A percentile compares a stretch with the other conserved stretches of the same genome.
phyloP scores from a whole-genome alignment of 108 stramenopile genomes.

The Skeletonema tropicum region DNA sequence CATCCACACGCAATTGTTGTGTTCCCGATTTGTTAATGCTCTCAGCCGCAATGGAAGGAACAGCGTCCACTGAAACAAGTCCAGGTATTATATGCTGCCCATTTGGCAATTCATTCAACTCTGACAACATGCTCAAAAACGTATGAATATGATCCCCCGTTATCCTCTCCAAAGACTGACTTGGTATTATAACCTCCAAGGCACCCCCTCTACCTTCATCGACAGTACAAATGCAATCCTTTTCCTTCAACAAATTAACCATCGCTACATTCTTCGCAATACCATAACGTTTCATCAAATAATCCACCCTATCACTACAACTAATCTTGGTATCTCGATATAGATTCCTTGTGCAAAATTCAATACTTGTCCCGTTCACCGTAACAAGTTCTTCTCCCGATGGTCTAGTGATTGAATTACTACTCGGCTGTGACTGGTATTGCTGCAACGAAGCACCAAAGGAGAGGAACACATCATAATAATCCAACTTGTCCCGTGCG shows the following conservation, averaged over 20 bases:
- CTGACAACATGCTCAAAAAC: background rate
- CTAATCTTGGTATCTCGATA: background rate
- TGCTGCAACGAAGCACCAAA: background rate
- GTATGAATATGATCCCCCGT: slow-evolving; percentile 9
- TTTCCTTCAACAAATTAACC: background rate
- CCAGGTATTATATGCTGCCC: slow-evolving; percentile 4
- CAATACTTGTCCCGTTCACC: background rate
- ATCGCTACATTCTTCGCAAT: background rate
- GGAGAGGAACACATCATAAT: slow-evolving; percentile 16
- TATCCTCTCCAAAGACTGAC: slow-evolving; percentile 1
- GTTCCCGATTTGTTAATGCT: background rate
- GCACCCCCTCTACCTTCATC: background rate
- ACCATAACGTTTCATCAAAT: background rate
- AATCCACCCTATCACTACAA: background rate
- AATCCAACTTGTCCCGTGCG: slow-evolving; percentile 18
- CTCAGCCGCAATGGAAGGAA: background rate
- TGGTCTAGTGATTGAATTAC: background rate
- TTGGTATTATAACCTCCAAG: background rate
- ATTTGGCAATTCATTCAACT: background rate
- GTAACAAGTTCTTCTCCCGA: background rate
- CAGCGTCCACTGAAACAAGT: slow-evolving; percentile 3
- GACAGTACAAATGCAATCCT: background rate
- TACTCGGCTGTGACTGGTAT: background rate
- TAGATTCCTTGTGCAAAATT: background rate
- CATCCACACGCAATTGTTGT: background rate